Percentiles rank a stretch among this genome's conserved stretches.
phyloP scores from a whole-genome alignment of 495 filamentous ascomycete species.

The Penicillium bovifimosum region DNA sequence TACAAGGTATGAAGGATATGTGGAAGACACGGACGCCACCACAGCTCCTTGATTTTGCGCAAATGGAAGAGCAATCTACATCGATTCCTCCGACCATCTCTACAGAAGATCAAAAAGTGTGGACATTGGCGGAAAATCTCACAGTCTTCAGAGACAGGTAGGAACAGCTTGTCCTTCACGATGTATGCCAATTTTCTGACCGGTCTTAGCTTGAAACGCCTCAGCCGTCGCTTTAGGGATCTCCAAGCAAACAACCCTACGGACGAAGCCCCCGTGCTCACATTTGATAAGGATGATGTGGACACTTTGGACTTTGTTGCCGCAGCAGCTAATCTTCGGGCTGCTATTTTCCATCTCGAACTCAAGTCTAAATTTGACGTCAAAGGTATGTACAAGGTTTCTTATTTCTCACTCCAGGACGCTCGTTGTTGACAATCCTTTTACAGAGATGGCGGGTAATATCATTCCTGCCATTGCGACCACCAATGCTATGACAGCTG shows the following conservation, averaged over 20 bases:
- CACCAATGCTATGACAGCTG: constrained; percentile 93
- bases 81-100: constrained; percentile 50
- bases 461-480: constrained; percentile 99
- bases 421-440: not conserved
- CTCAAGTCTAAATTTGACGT: constrained; percentile 88
- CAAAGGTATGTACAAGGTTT: constrained; percentile 54
- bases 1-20: constrained; percentile 91
- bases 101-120: constrained; percentile 66
- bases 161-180: not conserved
- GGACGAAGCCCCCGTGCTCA: constrained; percentile 55
- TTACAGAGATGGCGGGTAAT: constrained; percentile 88
- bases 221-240: constrained; percentile 67
- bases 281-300: constrained; percentile 95
- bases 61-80: constrained; percentile 43
- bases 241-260: constrained; percentile 46
- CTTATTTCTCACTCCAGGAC: not conserved
- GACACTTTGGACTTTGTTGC: constrained; percentile 96
- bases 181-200: constrained; percentile 7
- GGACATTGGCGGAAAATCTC: constrained; percentile 77
- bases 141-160: constrained; percentile 78
- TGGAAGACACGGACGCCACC: constrained; percentile 83
- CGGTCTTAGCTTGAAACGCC: constrained; percentile 54
- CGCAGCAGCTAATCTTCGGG: constrained; percentile 81
- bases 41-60: constrained; percentile 61
- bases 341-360: constrained; percentile 80